phyloP scores from a whole-genome alignment of 2,329 filamentous ascomycete species.

The Talaromyces piceae region DNA sequence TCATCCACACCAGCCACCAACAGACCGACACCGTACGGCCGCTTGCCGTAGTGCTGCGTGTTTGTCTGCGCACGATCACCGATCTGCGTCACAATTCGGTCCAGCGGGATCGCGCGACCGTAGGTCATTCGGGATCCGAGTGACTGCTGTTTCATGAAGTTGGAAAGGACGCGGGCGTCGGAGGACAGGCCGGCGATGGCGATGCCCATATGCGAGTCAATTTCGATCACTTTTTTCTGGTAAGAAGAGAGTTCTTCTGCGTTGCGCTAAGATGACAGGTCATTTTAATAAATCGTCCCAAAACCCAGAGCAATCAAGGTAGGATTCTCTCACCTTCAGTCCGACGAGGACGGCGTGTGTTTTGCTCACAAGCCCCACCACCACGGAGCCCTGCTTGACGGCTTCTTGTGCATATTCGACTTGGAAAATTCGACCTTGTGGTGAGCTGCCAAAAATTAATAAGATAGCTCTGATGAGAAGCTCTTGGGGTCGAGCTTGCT shows the following conservation, averaged over 20 bases:
- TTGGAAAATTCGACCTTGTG: constrained; percentile 98
- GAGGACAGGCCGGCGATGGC: constrained; percentile 95
- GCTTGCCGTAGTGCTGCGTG: constrained; percentile 94
- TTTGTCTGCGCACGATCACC: constrained; percentile 95
- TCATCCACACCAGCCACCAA: constrained; percentile 92
- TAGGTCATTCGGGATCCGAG: constrained; percentile 93
- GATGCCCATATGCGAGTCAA: constrained; percentile 92
- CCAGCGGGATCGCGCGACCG: constrained; percentile 84
- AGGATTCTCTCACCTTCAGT: constrained; percentile 64
- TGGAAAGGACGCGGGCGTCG: constrained; percentile 96
- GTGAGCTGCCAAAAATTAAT: constrained; percentile 58
- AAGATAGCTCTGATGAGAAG: constrained; percentile 14
- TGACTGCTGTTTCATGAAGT: constrained; percentile 99
- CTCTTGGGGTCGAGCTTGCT: not conserved
- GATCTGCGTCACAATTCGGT: constrained; percentile 83
- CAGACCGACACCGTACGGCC: constrained; percentile 90
- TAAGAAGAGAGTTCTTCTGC: constrained; percentile 99
- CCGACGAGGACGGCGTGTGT: constrained; percentile 94
- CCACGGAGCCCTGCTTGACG: constrained; percentile 97
- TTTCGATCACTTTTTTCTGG: constrained; percentile 97
- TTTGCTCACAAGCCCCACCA: constrained; percentile 95
- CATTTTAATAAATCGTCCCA: constrained; percentile 1
- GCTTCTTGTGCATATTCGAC: constrained; percentile 98
- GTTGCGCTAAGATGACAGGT: constrained; percentile 63
- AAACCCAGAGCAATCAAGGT: not conserved